Percentiles rank a stretch among this genome's conserved stretches.
phyloP scores from a whole-genome alignment of 164 flowering plant genomes.

The Houttuynia cordata region DNA sequence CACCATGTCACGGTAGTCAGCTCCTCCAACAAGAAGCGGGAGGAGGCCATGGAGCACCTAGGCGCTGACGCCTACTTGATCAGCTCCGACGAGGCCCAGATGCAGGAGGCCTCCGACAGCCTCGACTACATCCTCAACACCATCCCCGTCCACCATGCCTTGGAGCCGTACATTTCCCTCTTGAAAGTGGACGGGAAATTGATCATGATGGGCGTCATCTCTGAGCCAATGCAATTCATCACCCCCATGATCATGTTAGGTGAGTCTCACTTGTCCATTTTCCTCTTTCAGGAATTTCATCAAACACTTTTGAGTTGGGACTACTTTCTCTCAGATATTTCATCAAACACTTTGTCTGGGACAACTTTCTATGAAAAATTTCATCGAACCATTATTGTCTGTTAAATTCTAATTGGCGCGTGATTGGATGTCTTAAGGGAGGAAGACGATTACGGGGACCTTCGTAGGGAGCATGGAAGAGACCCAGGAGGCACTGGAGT shows the following conservation, averaged over 20 bases:
- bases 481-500: constrained; percentile 33
- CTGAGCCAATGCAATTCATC: constrained; percentile 32
- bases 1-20: constrained; percentile 50
- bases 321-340: background rate
- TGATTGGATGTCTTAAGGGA: constrained; percentile 14
- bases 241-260: constrained; percentile 76
- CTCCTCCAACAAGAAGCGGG: constrained; percentile 38
- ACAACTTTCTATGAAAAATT: background rate
- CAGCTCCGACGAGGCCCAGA: constrained; percentile 25
- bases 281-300: no score
- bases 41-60: constrained; percentile 34
- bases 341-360: background rate
- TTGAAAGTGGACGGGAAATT: constrained; percentile 39
- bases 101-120: constrained; percentile 26
- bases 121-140: constrained; percentile 52
- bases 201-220: constrained; percentile 25
- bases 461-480: constrained; percentile 47
- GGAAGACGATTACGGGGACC: constrained; percentile 35
- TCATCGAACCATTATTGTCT: background rate
- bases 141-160: constrained; percentile 30
- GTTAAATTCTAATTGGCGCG: background rate
- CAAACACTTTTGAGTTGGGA: background rate
- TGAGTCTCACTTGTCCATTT: constrained; percentile 10
- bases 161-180: constrained; percentile 28
- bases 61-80: constrained; percentile 40